phyloP scores from a whole-genome alignment of 139 green algal genomes.

The Auxenochlorella protothecoides region DNA sequence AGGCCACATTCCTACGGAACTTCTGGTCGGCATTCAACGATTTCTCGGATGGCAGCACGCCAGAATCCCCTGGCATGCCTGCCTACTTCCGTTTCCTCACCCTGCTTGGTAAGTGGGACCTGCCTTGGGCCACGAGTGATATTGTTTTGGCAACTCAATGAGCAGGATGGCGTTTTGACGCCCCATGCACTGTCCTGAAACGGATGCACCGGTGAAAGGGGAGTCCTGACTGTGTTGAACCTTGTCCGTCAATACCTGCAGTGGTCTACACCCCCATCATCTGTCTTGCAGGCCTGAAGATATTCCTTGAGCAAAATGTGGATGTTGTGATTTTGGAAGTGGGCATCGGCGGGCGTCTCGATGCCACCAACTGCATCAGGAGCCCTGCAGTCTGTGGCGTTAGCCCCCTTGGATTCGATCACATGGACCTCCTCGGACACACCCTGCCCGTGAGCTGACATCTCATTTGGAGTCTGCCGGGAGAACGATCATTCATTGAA shows the following conservation, averaged over 20 bases:
- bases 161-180: too few species aligned
- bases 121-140: too few species aligned
- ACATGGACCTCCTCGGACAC: slow-evolving; percentile 89
- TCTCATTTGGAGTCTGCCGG: too few species aligned
- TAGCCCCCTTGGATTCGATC: slow-evolving; percentile 84
- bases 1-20: slow-evolving; percentile 39
- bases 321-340: slow-evolving; percentile 92
- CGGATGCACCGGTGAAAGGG: too few species aligned
- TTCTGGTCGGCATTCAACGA: slow-evolving; percentile 45
- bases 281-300: slow-evolving; percentile 28
- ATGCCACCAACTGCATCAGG: slow-evolving; percentile 84
- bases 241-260: too few species aligned
- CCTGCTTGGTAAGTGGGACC: slow-evolving; percentile 57
- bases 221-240: too few species aligned
- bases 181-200: too few species aligned
- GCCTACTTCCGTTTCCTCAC: slow-evolving; percentile 93
- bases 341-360: slow-evolving; percentile 86
- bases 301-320: slow-evolving; percentile 52
- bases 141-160: too few species aligned
- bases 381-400: slow-evolving; percentile 60
- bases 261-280: too few species aligned
- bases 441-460: slow-evolving; percentile 53
- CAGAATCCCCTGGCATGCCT: slow-evolving; percentile 41
- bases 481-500: too few species aligned
- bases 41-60: too few species aligned